Base-by-base conservation (phyloP, 2,329 filamentous ascomycete genomes). In the Pseudogymnoascus sp. region DNA sequence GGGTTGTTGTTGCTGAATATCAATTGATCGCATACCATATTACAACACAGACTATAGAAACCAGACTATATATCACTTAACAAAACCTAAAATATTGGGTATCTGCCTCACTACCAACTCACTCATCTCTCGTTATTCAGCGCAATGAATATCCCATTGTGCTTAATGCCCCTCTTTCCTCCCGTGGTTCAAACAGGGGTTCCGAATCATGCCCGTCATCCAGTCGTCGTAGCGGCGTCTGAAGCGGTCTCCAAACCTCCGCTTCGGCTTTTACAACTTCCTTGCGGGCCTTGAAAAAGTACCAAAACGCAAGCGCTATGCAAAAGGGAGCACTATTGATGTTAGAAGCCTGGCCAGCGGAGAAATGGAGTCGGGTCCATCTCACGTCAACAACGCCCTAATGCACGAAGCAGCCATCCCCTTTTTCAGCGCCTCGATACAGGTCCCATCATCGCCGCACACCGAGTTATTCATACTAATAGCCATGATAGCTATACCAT, bases 401-500 rank as follows among this genome's bases (percentile, higher is more conserved):
- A 61, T 37, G 29, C 31, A 61, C 6, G 59, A 19, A 61, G 24
- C 59, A 26, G 59, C 59, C 31, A 61, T 10, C 33, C 59, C 31
- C 59, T 42, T 42, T 42, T 42, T 61, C 33, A 42, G 31, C 13
- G 31, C 59, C 6, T 42, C 59, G 13, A 40, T 21, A n/a, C 59
- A 61, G 59, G 11, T 42, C 8, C 59, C 31, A 11, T 42, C 16
- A 61, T 37, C 16, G 31, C 14, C 59, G 16, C 59, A 61, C 11
- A 61, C 59, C 14, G 59, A 61, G 33, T 61, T 37, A 8, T 31
- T 61, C 59, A 61, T 61, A 29, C 38, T 61, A 37, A 61, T 42
- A n/a, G 59, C 59, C 59, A 42, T 61, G 19, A 61, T 26, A 61
- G 59, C 59, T 24, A 61, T n/a, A 10, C 59, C 59, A 42, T 61